Evolutionary conservation across 2,329 filamentous ascomycete species (phyloP).

Genomic region (Pseudocercospora fuligena): DNA sequence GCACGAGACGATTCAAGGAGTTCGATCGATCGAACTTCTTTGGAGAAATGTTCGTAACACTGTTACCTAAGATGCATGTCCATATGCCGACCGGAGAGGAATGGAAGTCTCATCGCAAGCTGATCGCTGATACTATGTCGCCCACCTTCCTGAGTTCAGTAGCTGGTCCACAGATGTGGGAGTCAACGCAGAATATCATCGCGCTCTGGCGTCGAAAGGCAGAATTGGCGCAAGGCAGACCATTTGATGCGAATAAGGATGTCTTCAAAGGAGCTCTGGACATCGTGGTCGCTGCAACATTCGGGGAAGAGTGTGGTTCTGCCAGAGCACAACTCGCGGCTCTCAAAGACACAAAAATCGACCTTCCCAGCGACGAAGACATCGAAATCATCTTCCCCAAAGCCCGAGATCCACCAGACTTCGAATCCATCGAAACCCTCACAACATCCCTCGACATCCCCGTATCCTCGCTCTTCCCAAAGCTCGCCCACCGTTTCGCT

Average conservation of each 20-base stretch:
- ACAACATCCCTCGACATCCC: constrained; percentile 30
- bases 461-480: constrained; percentile 31
- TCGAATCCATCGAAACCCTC: constrained; percentile 32
- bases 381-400: constrained; percentile 27
- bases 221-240: constrained; percentile 34
- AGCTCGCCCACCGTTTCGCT: constrained; percentile 33
- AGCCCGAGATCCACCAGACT: constrained; percentile 28
- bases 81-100: constrained; percentile 33
- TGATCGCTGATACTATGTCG: constrained; percentile 39
- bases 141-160: constrained; percentile 37
- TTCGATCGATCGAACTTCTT: constrained; percentile 51
- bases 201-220: constrained; percentile 41
- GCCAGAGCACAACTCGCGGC: constrained; percentile 19
- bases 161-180: constrained; percentile 37
- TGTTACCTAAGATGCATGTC: constrained; percentile 35
- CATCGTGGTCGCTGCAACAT: constrained; percentile 46
- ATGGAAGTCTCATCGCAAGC: constrained; percentile 35
- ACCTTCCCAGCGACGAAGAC: constrained; percentile 13
- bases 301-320: constrained; percentile 44
- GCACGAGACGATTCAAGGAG: constrained; percentile 50
- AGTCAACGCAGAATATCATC: constrained; percentile 32
- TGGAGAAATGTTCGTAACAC: constrained; percentile 32
- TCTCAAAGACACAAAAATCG: constrained; percentile 17
- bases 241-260: constrained; percentile 45
- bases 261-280: constrained; percentile 45